phyloP scores from a whole-genome alignment of 441 rosid genomes.

The Gossypium schwendimanii region DNA sequence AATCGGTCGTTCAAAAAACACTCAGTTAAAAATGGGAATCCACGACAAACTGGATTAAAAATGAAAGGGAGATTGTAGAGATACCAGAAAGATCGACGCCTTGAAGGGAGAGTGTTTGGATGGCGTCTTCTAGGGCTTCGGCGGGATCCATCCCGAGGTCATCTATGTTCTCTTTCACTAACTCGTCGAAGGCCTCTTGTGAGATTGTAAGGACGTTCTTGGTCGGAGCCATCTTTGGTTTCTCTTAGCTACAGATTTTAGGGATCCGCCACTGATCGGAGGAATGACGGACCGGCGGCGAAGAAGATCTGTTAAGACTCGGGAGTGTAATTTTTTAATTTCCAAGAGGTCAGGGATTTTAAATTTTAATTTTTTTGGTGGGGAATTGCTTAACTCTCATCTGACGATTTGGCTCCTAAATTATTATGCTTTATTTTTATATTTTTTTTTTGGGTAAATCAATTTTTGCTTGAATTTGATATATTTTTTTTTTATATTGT shows the following conservation, averaged over 20 bases:
- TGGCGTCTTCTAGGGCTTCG: slow-evolving; percentile 89
- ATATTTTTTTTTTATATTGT: no score
- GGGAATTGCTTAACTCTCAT: no score
- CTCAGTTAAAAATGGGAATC: background rate
- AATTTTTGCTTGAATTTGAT: no score
- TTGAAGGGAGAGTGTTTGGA: slow-evolving; percentile 74
- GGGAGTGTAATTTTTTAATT: background rate
- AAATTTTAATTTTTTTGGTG: no score
- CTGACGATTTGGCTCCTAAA: no score
- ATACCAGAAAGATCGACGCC: slow-evolving; percentile 91
- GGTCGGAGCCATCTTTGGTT: slow-evolving; percentile 28
- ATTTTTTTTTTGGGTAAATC: no score
- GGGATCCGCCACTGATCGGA: background rate
- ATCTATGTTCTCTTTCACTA: slow-evolving; percentile 77
- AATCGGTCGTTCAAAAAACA: background rate
- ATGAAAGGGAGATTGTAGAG: background rate
- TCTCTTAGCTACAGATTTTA: background rate
- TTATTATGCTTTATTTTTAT: no score
- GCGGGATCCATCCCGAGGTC: slow-evolving; percentile 85
- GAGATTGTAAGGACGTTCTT: slow-evolving; percentile 56
- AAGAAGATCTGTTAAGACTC: background rate
- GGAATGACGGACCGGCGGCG: background rate
- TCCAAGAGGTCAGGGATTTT: background rate
- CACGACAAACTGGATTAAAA: background rate
- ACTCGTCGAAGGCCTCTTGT: slow-evolving; percentile 81